Evolutionary conservation across 2,329 filamentous ascomycete genomes (phyloP), one percentile per base, ranked within the genome.

Genomic region (Pestalotiopsis sp.): DNA sequence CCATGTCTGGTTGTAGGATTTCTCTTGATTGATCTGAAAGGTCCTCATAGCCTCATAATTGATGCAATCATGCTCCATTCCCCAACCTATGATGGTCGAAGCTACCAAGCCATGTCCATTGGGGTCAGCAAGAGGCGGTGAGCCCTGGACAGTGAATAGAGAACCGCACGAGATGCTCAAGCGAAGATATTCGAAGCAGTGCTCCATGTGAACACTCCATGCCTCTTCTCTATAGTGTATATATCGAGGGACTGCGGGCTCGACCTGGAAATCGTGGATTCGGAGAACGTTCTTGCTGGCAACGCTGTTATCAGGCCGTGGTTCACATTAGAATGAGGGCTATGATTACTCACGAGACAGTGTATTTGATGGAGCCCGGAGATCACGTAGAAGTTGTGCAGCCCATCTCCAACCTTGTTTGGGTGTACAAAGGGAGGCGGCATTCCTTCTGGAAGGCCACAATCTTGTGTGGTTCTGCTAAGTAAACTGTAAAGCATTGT

Each of bases 1-100:
- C 45, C 45, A 52, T 17, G 45, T 52, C 45, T 52, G 7, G 45
- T 20, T 52, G 45, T 52, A 17, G 45, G 14, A 12, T 52, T 20
- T 17, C 45, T 52, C 45, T 12, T 52, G 45, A 12, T 52, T 52
- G 45, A 52, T 52, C 45, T 49, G 58, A 27, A 61, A 61, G 27
- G 17, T 31, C 58, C 58, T 14, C 58, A 36, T 61, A 17, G 58
- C 58, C 58, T 61, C n/a, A 17, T 61, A 61, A 36, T 61, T 61
- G 23, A 61, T 36, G 17, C 58, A 61, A 61, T 61, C 58, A 36
- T 61, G 58, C 31, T 61, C 58, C 31, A 61, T 20, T 17, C 58
- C 58, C 58, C 58, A 61, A 36, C 58, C 58, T 27, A 20, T 61
- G 12, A 61, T 20, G 58, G 58, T 61, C 12, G 58, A 61, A 23